Evolutionary conservation across 345 rosid genomes (phyloP).

Genomic region (Camelina laxa): DNA sequence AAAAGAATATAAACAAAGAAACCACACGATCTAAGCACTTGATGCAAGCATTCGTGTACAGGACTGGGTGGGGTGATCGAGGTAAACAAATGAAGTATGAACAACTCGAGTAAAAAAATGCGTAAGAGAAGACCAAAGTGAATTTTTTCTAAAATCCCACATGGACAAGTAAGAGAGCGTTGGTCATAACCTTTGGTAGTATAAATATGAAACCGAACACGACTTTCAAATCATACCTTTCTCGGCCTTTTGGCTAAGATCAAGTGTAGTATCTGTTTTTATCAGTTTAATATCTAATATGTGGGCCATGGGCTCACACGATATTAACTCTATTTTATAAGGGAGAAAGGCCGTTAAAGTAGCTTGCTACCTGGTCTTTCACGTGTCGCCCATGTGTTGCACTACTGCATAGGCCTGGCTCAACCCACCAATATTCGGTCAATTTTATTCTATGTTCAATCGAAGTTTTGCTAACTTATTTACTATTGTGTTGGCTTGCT

Average conservation of each 20-base stretch:
- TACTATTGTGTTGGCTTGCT: constrained; percentile 26
- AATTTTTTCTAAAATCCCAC: too few relatives aligned
- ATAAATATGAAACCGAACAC: too few relatives aligned
- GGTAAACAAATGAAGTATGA: too few relatives aligned
- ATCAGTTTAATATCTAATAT: constrained; percentile 70
- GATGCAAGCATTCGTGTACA: too few relatives aligned
- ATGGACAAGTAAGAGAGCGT: too few relatives aligned
- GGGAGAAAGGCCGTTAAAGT: background rate
- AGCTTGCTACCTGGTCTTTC: constrained; percentile 26
- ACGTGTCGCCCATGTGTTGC: constrained; percentile 16
- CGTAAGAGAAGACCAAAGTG: too few relatives aligned
- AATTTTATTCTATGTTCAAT: too few relatives aligned
- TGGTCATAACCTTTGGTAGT: too few relatives aligned
- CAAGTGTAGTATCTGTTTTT: constrained; percentile 70
- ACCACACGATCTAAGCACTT: too few relatives aligned
- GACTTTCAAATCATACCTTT: background rate
- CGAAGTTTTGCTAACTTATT: background rate
- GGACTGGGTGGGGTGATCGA: too few relatives aligned
- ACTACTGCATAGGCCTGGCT: constrained; percentile 19
- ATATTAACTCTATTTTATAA: constrained; percentile 16
- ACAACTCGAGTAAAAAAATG: too few relatives aligned
- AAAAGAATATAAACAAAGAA: too few relatives aligned
- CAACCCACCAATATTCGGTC: background rate
- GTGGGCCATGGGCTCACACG: constrained; percentile 35
- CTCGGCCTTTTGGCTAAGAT: constrained; percentile 73